Percentiles rank a stretch among this genome's conserved stretches.
Conservation (phyloP, 805 yeast genomes). For the Metahyphopichia silvanorum region DNA sequence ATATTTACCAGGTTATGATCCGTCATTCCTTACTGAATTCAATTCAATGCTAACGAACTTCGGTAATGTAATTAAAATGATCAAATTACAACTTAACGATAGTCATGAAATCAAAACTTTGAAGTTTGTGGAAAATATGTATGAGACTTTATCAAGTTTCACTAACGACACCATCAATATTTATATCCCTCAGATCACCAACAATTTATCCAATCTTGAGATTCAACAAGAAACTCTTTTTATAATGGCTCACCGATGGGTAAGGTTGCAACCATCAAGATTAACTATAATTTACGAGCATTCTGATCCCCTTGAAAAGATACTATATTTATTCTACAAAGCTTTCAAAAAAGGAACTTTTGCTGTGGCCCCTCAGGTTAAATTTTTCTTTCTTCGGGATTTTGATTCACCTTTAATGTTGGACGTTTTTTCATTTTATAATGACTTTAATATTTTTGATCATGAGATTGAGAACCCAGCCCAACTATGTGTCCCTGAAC, state of each 20-base stretch:
- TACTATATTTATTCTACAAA: slow-evolving; percentile 30
- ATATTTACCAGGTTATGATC: slow-evolving; percentile 34
- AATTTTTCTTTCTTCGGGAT: slow-evolving; percentile 36
- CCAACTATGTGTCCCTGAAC: slow-evolving; percentile 9
- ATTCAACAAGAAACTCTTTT: slow-evolving; percentile 32
- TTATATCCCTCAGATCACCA: slow-evolving; percentile 24
- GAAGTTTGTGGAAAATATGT: slow-evolving; percentile 17
- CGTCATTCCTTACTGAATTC: slow-evolving; percentile 28
- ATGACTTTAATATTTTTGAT: slow-evolving; percentile 20
- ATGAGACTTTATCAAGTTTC: slow-evolving; percentile 20
- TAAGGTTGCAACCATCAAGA: slow-evolving; percentile 27
- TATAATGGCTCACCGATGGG: slow-evolving; percentile 35
- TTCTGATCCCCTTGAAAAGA: slow-evolving; percentile 28
- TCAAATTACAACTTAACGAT: slow-evolving; percentile 1
- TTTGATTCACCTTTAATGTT: slow-evolving; percentile 40
- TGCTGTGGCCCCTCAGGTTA: slow-evolving; percentile 38
- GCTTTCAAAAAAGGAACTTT: slow-evolving; percentile 30
- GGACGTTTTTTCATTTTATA: slow-evolving; percentile 24
- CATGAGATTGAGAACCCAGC: slow-evolving; percentile 16
- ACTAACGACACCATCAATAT: slow-evolving; percentile 19
- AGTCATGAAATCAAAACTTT: slow-evolving; percentile 6
- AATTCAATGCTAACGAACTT: slow-evolving; percentile 20
- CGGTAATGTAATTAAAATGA: slow-evolving; percentile 11
- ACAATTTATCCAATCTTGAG: slow-evolving; percentile 19
- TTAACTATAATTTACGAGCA: slow-evolving; percentile 17